phyloP scores from a whole-genome alignment of 169 alveolate species.

The Cryptosporidium baileyi region DNA sequence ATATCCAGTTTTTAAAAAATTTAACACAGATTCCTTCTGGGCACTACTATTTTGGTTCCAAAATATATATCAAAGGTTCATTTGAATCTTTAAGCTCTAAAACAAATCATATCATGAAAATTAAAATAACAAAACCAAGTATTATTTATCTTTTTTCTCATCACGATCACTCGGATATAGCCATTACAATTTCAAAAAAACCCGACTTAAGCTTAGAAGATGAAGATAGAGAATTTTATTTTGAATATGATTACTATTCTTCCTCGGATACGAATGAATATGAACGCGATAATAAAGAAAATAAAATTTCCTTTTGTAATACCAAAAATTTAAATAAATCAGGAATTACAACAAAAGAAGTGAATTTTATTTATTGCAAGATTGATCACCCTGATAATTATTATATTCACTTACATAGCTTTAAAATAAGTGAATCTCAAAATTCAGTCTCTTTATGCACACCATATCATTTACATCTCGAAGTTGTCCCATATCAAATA shows the following conservation, averaged over 20 bases:
- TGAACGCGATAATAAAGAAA: neutral
- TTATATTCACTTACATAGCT: conserved; percentile 40
- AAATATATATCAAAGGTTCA: neutral
- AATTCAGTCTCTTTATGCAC: conserved; percentile 35
- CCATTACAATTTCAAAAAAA: conserved; percentile 6
- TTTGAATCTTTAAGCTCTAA: conserved; percentile 20
- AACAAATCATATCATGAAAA: neutral
- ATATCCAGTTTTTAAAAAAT: neutral
- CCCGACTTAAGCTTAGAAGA: conserved; percentile 16
- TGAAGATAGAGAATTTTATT: conserved; percentile 35
- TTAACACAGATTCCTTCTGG: neutral
- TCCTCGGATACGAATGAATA: too few species aligned
- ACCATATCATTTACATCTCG: conserved; percentile 31
- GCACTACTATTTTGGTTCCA: neutral
- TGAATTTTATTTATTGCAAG: conserved; percentile 21
- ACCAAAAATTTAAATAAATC: neutral
- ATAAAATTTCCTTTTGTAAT: neutral
- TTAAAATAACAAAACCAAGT: conserved; percentile 33
- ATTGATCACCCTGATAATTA: conserved; percentile 8
- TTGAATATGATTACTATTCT: neutral
- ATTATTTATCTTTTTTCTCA: conserved; percentile 14
- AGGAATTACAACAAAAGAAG: conserved; percentile 22
- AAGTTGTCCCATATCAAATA: conserved; percentile 16
- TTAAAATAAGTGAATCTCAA: conserved; percentile 31
- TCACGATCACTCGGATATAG: conserved; percentile 64